Evolutionary conservation across 192 early-diverging fungal species (phyloP).

Genomic region (Lobosporangium transversale): DNA sequence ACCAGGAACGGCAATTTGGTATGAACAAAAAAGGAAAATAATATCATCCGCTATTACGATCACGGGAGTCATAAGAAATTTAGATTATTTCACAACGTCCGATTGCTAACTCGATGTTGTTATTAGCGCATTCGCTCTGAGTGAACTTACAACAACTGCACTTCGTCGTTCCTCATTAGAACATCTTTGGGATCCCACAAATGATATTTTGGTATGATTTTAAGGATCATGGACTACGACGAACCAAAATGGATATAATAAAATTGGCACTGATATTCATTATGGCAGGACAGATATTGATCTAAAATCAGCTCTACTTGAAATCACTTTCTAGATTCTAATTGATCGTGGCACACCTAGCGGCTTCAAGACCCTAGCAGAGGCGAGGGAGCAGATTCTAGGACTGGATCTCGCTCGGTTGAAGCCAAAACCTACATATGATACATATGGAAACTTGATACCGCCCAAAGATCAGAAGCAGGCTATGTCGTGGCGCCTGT

Average conservation of each 20-base stretch:
- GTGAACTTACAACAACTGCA: conserved; percentile 75
- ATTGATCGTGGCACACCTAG: conserved; percentile 85
- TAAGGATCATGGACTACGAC: too few relatives aligned
- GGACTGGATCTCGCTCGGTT: conserved; percentile 49
- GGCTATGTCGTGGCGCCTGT: conserved; percentile 86
- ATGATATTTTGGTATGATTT: conserved; percentile 74
- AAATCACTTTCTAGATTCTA: too few relatives aligned
- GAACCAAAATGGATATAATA: too few relatives aligned
- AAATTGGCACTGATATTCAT: too few relatives aligned
- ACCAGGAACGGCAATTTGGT: conserved; percentile 85
- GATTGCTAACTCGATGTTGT: conserved; percentile 81
- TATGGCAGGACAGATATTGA: too few relatives aligned
- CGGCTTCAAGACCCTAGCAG: conserved; percentile 71
- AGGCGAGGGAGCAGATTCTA: conserved; percentile 76
- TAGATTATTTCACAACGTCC: too few relatives aligned
- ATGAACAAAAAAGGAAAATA: conserved; percentile 5
- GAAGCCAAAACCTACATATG: conserved; percentile 36
- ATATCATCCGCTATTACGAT: neutral
- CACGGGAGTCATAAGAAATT: too few relatives aligned
- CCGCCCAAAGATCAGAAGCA: conserved; percentile 5
- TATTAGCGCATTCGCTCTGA: conserved; percentile 74
- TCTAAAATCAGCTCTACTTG: too few relatives aligned
- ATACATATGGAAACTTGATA: conserved; percentile 27
- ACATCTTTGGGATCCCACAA: conserved; percentile 82
- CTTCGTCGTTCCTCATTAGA: conserved; percentile 72